These are phyloP conservation scores for Phialophora expanda DNA, from an alignment of 2,329 filamentous ascomycete genomes.

Conservation along the genomic window DNA sequence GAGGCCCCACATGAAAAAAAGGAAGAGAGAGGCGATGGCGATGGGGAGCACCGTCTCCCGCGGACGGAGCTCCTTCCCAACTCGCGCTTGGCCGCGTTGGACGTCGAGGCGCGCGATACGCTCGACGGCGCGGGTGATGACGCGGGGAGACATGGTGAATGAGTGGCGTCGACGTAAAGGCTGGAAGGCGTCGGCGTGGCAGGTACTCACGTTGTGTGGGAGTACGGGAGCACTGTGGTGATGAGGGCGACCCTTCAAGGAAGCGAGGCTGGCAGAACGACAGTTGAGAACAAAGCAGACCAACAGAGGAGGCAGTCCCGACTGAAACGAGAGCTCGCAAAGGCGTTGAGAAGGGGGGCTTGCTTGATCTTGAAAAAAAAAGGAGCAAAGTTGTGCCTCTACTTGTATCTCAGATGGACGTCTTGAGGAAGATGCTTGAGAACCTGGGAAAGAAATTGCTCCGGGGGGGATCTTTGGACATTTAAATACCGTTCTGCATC, in stretches of 20 bases:
- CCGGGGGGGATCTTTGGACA: neutral
- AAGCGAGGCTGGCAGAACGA: neutral
- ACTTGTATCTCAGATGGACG: neutral
- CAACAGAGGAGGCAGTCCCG: neutral
- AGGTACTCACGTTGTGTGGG: no score
- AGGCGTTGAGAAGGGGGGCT: neutral
- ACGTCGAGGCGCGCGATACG: slow-evolving; percentile 44
- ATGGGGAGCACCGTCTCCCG: slow-evolving; percentile 33
- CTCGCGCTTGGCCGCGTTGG: slow-evolving; percentile 26
- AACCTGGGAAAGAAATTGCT: neutral
- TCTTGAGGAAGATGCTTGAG: slow-evolving; percentile 1
- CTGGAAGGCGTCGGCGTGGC: no score
- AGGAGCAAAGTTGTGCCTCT: neutral
- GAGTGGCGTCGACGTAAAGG: neutral
- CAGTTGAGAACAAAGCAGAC: neutral
- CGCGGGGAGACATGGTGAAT: slow-evolving; percentile 5
- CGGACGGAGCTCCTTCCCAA: slow-evolving; percentile 17
- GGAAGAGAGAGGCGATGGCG: slow-evolving; percentile 32
- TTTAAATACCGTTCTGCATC: slow-evolving; percentile 1
- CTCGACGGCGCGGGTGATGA: slow-evolving; percentile 63
- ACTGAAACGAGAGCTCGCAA: neutral
- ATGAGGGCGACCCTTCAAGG: no score
- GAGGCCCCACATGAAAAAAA: slow-evolving; percentile 61
- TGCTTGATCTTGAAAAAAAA: neutral
- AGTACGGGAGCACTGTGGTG: no score